Percentiles rank a stretch among this genome's conserved stretches.
These are phyloP conservation scores for Evernia prunastri DNA, from an alignment of 495 filamentous ascomycete genomes.

Conservation along the genomic window DNA sequence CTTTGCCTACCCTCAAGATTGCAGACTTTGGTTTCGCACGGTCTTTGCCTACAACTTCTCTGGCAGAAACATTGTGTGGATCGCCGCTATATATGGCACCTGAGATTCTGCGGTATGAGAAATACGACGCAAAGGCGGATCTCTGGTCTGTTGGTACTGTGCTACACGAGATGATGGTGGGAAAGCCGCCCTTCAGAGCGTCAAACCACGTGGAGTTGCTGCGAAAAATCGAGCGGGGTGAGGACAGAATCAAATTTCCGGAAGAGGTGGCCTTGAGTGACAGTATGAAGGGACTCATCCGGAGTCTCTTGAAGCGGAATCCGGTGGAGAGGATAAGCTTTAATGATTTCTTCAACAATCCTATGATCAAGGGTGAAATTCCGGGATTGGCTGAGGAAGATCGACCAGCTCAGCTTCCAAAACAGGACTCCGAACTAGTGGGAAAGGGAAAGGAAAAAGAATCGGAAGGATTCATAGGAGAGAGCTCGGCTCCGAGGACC, in stretches of 20 bases:
- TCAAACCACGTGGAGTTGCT: constrained; percentile 91
- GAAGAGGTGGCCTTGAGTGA: constrained; percentile 63
- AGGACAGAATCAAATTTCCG: constrained; percentile 77
- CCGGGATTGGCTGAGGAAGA: constrained; percentile 79
- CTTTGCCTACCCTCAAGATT: constrained; percentile 90
- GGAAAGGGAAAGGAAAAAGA: constrained; percentile 20
- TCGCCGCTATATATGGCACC: constrained; percentile 99
- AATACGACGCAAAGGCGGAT: constrained; percentile 94
- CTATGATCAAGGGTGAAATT: constrained; percentile 70
- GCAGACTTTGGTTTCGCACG: constrained; percentile 97
- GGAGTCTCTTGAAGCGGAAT: constrained; percentile 71
- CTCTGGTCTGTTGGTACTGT: constrained; percentile 97
- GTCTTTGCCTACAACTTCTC: constrained; percentile 75
- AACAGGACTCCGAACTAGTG: constrained; percentile 18
- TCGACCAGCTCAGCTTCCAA: constrained; percentile 38
- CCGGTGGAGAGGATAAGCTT: constrained; percentile 81
- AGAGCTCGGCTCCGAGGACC: constrained; percentile 5
- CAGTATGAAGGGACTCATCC: constrained; percentile 75
- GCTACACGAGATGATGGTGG: constrained; percentile 87
- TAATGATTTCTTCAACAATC: constrained; percentile 67
- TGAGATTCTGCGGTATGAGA: constrained; percentile 93
- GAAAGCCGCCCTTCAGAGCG: constrained; percentile 84
- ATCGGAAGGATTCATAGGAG: background rate
- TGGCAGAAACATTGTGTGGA: constrained; percentile 93
- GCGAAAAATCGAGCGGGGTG: constrained; percentile 77